These are phyloP conservation scores for Neurospora discreta DNA, from an alignment of 495 filamentous ascomycete species.

Conservation along the genomic window DNA sequence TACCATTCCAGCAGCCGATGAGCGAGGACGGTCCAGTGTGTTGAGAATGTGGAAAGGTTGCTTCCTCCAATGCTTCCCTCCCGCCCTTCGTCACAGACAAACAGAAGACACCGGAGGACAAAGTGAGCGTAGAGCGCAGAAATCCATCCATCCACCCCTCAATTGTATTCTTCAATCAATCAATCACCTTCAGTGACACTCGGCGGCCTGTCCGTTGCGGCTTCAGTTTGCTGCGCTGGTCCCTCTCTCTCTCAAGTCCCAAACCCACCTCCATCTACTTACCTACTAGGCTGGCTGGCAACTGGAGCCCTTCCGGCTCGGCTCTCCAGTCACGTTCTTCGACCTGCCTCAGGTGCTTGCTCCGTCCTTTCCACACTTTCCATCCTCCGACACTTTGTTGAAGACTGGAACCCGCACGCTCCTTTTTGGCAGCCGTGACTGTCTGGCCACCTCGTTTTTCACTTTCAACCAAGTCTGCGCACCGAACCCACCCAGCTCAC, in stretches of 20 bases:
- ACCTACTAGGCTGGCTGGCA: slow-evolving; percentile 2
- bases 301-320: slow-evolving; percentile 9
- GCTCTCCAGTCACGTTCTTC: slow-evolving; percentile 12
- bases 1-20: neutral
- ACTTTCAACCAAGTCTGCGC: neutral
- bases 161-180: neutral
- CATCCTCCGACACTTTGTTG: slow-evolving; percentile 6
- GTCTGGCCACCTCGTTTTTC: slow-evolving; percentile 6
- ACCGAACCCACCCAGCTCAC: neutral
- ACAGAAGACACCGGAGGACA: neutral
- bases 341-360: neutral
- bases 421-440: slow-evolving; percentile 13
- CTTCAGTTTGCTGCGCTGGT: neutral
- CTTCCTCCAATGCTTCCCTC: neutral
- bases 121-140: neutral
- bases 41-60: slow-evolving; percentile 6
- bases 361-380: slow-evolving; percentile 1
- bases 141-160: too few species aligned
- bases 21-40: neutral
- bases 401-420: slow-evolving; percentile 12
- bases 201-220: neutral
- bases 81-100: neutral
- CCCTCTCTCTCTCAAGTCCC: neutral
- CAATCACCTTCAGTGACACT: neutral
- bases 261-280: too few species aligned